A percentile compares a stretch with the other conserved stretches of the same genome.
Conservation (phyloP, 495 filamentous ascomycete genomes). For the Aspergillus sparsus region DNA sequence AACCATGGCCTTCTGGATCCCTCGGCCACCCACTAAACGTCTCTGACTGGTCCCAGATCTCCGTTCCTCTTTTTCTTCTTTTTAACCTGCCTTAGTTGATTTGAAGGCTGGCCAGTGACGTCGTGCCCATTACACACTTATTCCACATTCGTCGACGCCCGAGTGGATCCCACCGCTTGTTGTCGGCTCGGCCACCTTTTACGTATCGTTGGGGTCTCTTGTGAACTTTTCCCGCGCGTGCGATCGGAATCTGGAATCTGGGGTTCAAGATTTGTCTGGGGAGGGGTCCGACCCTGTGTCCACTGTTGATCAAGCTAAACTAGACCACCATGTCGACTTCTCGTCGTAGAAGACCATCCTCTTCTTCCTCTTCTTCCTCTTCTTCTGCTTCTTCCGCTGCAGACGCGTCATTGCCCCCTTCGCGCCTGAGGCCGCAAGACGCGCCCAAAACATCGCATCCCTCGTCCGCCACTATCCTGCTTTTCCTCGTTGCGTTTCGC, state of each 20-base stretch:
- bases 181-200: slow-evolving; percentile 3
- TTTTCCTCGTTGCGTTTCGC: slow-evolving; percentile 72
- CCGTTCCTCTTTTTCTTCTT: slow-evolving; percentile 2
- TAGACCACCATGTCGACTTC: slow-evolving; percentile 16
- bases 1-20: neutral
- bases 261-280: neutral
- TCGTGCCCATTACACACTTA: slow-evolving; percentile 6
- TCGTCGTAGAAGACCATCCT: slow-evolving; percentile 1
- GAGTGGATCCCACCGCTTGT: slow-evolving; percentile 15
- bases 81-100: neutral
- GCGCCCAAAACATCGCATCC: slow-evolving; percentile 16
- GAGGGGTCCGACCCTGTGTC: neutral
- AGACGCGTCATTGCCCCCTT: slow-evolving; percentile 5
- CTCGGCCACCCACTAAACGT: neutral
- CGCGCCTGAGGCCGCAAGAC: slow-evolving; percentile 18
- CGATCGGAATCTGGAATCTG: neutral
- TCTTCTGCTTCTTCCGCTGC: slow-evolving; percentile 1
- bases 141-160: neutral
- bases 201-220: neutral
- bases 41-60: neutral
- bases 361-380: slow-evolving; percentile 6
- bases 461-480: slow-evolving; percentile 29
- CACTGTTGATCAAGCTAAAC: slow-evolving; percentile 7
- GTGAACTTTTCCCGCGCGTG: neutral
- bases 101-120: slow-evolving; percentile 11